Evolutionary conservation across 2,329 filamentous ascomycete species (phyloP), one percentile per base, ranked within the genome.

Genomic region (Venturia effusa): DNA sequence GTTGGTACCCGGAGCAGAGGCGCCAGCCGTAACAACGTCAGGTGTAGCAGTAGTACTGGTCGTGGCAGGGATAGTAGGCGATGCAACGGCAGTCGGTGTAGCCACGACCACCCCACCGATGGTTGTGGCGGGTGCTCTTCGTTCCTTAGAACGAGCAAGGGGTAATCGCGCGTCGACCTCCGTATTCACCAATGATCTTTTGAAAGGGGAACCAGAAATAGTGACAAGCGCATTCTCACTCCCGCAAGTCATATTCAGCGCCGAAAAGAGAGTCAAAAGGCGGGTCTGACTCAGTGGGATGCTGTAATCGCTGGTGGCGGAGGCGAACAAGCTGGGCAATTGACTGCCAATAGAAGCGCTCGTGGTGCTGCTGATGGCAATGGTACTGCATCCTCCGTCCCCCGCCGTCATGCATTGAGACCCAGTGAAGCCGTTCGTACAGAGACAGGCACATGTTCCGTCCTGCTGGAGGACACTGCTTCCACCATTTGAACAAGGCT

Each of bases 221-320:
- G 89, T 91, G 19, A 97, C 88, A 4, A 99, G 81, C 0, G 91
- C 88, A 70, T 97, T 97, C 73, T 97, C 88, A 0, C 87, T 85
- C 10, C 85, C 84, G 74, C 94, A 99, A 63, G 89, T 92, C 19
- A 96, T 79, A 67, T 88, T 88, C 39, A 83, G 84, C 6, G 81
- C 77, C 70, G 88, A 93, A 74, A 97, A 90, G 59, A 91, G 83
- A 1, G 87, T 85, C 64, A 96, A 77, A 61, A 97, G 83, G 8
- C 81, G 81, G 0, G 84, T 84, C 4, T 84, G 81, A 55, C 88
- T 84, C 0, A 99, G 82, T 0, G 89, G 84, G 57, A 99, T 83
- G 3, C 86, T 87, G 75, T 90, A 97, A 68, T 90, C 88, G 27
- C 76, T 71, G 65, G 84, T 75, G 0, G 88, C 84, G 57, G 82